Percentiles rank a stretch among this genome's conserved stretches.
Evolutionary conservation across 225 moss, liverwort and hornwort species (phyloP).

Genomic region (Antitrichia curtipendula): DNA sequence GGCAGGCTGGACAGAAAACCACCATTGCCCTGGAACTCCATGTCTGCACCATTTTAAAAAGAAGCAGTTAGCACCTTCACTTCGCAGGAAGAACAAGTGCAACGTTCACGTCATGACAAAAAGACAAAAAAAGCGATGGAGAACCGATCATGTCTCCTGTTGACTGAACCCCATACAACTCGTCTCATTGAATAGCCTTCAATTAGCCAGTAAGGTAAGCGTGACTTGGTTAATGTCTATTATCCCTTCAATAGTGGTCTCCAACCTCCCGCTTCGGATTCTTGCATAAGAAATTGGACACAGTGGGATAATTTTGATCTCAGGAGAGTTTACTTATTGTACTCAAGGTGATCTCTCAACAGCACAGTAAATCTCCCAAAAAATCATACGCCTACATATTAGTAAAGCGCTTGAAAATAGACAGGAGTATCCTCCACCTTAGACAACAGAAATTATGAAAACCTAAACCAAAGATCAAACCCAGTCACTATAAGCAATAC

Average conservation of each 20-base stretch:
- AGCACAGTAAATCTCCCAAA: too few relatives aligned
- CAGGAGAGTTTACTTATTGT: background rate
- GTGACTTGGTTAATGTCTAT: too few relatives aligned
- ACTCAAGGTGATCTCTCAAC: background rate
- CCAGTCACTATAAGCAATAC: background rate
- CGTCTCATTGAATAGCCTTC: background rate
- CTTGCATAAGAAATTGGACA: background rate
- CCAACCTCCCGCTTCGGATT: background rate
- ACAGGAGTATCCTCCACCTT: background rate
- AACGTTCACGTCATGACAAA: background rate
- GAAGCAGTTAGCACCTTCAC: background rate
- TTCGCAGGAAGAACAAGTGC: background rate
- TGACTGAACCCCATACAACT: background rate
- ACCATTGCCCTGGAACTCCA: slow-evolving; percentile 31
- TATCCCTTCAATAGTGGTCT: background rate
- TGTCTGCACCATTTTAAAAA: background rate
- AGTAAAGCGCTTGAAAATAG: too few relatives aligned
- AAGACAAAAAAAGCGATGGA: background rate
- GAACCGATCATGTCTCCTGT: background rate
- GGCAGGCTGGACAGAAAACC: slow-evolving; percentile 28
- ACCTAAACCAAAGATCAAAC: background rate
- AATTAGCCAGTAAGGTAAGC: background rate
- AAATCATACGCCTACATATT: background rate
- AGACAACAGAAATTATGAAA: background rate
- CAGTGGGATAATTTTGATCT: background rate